Percentiles rank a stretch among this genome's conserved stretches.
These are phyloP conservation scores for Agrostemma githago DNA, from an alignment of 148 eudicot genomes.

Conservation along the genomic window DNA sequence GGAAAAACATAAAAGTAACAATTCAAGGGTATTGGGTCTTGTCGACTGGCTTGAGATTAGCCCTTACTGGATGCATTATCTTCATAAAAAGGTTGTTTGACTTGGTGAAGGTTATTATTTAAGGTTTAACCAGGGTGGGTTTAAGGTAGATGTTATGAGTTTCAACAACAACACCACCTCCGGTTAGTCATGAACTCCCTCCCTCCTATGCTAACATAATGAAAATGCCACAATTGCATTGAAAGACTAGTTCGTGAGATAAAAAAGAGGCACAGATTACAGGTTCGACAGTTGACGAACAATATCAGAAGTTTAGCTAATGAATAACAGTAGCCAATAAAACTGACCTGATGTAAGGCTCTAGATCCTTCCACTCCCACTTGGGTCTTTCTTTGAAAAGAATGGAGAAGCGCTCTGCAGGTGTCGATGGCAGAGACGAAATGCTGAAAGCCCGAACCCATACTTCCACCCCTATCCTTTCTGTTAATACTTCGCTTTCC, in stretches of 20 bases:
- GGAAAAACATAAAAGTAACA: background rate
- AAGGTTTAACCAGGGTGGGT: background rate
- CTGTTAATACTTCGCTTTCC: constrained; percentile 78
- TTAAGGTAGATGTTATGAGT: background rate
- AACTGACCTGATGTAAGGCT: constrained; percentile 79
- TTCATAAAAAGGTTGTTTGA: too few species aligned
- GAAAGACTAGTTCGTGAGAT: background rate
- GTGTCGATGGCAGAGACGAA: constrained; percentile 69
- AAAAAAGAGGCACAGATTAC: background rate
- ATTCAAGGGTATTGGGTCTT: background rate
- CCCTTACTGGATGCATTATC: too few species aligned
- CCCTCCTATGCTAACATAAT: too few species aligned
- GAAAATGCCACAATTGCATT: background rate
- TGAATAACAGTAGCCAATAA: background rate
- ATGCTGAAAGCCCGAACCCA: constrained; percentile 69
- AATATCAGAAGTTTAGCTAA: background rate
- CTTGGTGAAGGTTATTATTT: background rate
- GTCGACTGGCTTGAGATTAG: background rate
- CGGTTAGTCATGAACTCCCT: background rate
- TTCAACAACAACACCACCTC: background rate
- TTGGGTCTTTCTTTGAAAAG: constrained; percentile 71
- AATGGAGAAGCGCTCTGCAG: constrained; percentile 71
- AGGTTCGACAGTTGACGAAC: background rate
- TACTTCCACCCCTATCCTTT: constrained; percentile 69
- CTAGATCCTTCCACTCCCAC: constrained; percentile 96